phyloP scores from a whole-genome alignment of 2,329 filamentous ascomycete genomes.

The Trichophyton benhamiae region DNA sequence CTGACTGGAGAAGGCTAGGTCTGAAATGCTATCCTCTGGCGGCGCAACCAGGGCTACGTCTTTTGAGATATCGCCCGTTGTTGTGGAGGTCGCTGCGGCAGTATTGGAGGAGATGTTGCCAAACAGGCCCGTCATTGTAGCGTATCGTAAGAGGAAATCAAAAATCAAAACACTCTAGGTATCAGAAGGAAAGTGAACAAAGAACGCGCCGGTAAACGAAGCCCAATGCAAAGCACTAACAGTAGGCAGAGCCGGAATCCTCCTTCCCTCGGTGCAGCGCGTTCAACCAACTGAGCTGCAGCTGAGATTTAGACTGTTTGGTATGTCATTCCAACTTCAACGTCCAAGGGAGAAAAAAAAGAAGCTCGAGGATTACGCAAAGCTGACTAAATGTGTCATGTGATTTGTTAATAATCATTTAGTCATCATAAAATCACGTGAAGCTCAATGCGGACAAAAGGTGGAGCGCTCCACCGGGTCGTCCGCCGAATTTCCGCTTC shows the following conservation, averaged over 20 bases:
- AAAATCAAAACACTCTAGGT: too few relatives aligned
- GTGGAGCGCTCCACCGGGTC: background rate
- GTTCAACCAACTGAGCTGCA: background rate
- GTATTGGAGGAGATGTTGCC: slow-evolving; percentile 40
- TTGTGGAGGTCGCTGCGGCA: slow-evolving; percentile 40
- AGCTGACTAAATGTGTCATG: background rate
- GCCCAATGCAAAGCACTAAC: background rate
- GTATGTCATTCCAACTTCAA: background rate
- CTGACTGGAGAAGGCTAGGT: slow-evolving; percentile 66
- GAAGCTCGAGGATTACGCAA: background rate
- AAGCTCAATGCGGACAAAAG: background rate
- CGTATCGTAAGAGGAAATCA: background rate
- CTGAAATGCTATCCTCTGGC: slow-evolving; percentile 81
- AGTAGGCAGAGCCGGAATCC: background rate
- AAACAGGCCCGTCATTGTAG: slow-evolving; percentile 11
- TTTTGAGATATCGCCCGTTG: slow-evolving; percentile 73
- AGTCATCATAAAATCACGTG: background rate
- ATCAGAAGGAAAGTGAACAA: too few relatives aligned
- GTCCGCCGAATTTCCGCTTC: background rate
- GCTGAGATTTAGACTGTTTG: background rate
- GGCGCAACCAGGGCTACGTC: slow-evolving; percentile 69
- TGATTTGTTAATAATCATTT: background rate
- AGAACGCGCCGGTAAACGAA: background rate
- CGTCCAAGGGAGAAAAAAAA: background rate
- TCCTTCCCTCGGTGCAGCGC: background rate